Percentiles rank a stretch among this genome's conserved stretches.
Conservation (phyloP, 345 rosid species). For the Dimocarpus longan region DNA sequence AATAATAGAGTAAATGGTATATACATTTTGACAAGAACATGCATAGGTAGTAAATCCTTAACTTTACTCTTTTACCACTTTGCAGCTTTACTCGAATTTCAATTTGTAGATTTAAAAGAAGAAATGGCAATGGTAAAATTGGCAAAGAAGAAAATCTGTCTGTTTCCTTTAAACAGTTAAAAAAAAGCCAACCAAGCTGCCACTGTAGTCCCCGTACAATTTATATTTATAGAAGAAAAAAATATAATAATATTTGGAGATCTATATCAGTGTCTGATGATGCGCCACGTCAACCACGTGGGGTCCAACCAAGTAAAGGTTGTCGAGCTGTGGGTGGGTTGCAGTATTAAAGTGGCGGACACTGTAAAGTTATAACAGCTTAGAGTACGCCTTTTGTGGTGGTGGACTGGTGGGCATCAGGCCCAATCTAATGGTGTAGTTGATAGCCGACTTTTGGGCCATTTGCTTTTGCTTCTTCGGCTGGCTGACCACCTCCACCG, state of each 20-base stretch:
- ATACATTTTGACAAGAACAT: too few species aligned
- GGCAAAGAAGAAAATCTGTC: conserved; percentile 20
- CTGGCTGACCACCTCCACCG: too few species aligned
- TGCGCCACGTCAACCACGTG: not conserved
- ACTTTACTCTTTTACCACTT: conserved; percentile 1
- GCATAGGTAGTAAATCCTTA: not conserved
- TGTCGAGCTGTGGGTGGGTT: not conserved
- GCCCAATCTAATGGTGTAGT: not conserved
- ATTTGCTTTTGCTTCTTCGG: not conserved
- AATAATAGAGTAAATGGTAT: too few species aligned
- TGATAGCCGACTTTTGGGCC: conserved; percentile 5
- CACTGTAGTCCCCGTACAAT: conserved; percentile 26
- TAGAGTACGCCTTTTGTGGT: not conserved
- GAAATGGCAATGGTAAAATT: conserved; percentile 13
- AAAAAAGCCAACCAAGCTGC: conserved; percentile 33
- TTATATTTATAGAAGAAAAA: too few species aligned
- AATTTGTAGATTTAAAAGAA: not conserved
- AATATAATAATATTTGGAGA: not conserved
- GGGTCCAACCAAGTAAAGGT: not conserved
- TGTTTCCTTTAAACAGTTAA: conserved; percentile 38
- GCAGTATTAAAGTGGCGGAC: not conserved
- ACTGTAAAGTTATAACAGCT: not conserved
- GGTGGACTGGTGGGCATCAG: not conserved
- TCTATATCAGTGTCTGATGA: not conserved
- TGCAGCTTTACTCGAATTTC: not conserved